phyloP scores from a whole-genome alignment of 441 rosid species.

The Pelargonium cotyledonis region DNA sequence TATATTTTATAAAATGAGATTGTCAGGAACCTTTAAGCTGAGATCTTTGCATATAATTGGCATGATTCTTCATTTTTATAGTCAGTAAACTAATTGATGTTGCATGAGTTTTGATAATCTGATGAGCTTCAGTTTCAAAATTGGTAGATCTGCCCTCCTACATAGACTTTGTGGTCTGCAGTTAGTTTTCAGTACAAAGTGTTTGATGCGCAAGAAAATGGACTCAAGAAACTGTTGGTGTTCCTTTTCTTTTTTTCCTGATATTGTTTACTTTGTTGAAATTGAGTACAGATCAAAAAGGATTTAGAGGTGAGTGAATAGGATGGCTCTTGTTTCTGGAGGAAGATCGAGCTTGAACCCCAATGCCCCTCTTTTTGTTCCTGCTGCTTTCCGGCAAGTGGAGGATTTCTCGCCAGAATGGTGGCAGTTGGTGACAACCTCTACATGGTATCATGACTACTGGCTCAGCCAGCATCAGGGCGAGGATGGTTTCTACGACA shows the following conservation, averaged over 20 bases:
- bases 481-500: slow-evolving; percentile 29
- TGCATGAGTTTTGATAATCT: no score
- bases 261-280: not conserved
- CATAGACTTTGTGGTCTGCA: no score
- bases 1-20: no score
- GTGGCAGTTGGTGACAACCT: slow-evolving; percentile 43
- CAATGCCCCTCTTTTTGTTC: slow-evolving; percentile 25
- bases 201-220: no score
- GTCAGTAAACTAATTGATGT: no score
- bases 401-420: slow-evolving; percentile 51
- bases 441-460: slow-evolving; percentile 37
- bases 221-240: no score
- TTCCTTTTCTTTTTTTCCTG: not conserved
- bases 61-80: no score
- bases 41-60: not conserved
- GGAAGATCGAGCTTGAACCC: slow-evolving; percentile 30
- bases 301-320: not conserved
- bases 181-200: no score
- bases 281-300: not conserved
- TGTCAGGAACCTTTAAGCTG: not conserved
- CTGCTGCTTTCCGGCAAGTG: slow-evolving; percentile 36
- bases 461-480: slow-evolving; percentile 30
- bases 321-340: slow-evolving; percentile 32
- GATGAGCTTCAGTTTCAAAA: no score
- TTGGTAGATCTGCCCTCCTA: no score